Evolutionary conservation across 1,284 basidiomycete species (phyloP).

Genomic region (Ustilago tritici): DNA sequence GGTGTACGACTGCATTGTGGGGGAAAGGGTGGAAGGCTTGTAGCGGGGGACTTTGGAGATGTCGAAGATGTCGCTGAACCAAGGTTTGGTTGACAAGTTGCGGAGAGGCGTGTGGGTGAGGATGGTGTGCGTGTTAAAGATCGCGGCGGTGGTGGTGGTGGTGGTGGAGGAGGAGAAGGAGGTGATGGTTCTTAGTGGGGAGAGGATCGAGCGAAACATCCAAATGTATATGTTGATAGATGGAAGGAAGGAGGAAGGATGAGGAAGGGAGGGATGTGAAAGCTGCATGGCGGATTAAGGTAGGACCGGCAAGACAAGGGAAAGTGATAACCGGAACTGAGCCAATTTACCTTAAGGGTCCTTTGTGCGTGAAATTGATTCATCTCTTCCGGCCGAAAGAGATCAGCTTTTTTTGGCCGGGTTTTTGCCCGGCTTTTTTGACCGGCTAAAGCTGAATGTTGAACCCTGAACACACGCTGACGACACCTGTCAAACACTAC

Average conservation of each 20-base stretch:
- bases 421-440: no score
- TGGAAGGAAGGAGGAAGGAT: neutral
- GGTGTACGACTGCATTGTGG: slow-evolving; percentile 42
- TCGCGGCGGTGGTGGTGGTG: neutral
- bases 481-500: no score
- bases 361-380: neutral
- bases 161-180: neutral
- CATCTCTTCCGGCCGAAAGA: no score
- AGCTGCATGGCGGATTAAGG: no score
- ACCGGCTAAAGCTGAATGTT: no score
- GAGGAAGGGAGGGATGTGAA: neutral
- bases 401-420: no score
- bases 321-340: neutral
- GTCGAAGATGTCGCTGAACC: slow-evolving; percentile 13
- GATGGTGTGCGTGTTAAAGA: neutral
- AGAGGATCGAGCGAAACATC: slow-evolving; percentile 12
- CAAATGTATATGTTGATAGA: neutral
- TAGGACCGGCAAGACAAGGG: neutral
- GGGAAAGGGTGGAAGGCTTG: slow-evolving; percentile 1
- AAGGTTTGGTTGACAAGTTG: neutral
- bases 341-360: neutral
- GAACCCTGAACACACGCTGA: no score
- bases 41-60: slow-evolving; percentile 20
- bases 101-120: neutral
- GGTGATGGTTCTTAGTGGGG: slow-evolving; percentile 12